Percentiles rank a stretch among this genome's conserved stretches.
phyloP scores from a whole-genome alignment of 2,329 filamentous ascomycete species.

The Pestalotiopsis fici region DNA sequence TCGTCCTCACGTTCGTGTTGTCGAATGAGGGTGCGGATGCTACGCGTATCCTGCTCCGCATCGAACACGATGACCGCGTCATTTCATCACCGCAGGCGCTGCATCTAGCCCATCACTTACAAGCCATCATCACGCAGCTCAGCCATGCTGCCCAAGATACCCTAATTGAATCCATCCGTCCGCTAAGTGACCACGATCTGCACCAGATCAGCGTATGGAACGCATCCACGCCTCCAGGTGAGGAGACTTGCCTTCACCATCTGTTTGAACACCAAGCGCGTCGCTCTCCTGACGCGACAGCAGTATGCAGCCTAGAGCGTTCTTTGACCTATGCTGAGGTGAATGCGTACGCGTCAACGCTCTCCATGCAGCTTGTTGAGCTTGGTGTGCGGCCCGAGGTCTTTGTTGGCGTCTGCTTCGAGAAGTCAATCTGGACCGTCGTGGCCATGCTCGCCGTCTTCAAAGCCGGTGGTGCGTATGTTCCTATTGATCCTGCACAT shows the following conservation, averaged over 20 bases:
- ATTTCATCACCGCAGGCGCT: neutral
- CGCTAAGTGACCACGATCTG: neutral
- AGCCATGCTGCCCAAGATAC: neutral
- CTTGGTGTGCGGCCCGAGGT: constrained; percentile 25
- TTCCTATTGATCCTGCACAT: constrained; percentile 38
- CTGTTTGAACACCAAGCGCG: neutral
- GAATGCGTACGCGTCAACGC: constrained; percentile 22
- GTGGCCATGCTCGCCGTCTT: constrained; percentile 71
- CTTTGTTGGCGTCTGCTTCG: constrained; percentile 67
- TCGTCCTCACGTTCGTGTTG: neutral
- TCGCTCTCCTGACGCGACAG: neutral
- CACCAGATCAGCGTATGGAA: neutral
- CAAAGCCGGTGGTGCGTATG: constrained; percentile 44
- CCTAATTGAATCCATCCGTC: neutral
- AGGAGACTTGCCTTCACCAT: neutral
- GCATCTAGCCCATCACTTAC: neutral
- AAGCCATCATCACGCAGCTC: neutral
- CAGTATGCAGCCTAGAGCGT: neutral
- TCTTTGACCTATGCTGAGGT: constrained; percentile 28
- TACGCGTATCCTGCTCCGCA: neutral
- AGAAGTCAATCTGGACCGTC: constrained; percentile 70
- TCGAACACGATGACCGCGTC: neutral
- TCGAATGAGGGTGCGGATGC: neutral
- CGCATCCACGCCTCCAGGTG: neutral
- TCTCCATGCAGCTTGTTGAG: constrained; percentile 29